Percentiles rank a stretch among this genome's conserved stretches.
Conservation (phyloP, 768 basidiomycete species). For the Auricularia cornea region DNA sequence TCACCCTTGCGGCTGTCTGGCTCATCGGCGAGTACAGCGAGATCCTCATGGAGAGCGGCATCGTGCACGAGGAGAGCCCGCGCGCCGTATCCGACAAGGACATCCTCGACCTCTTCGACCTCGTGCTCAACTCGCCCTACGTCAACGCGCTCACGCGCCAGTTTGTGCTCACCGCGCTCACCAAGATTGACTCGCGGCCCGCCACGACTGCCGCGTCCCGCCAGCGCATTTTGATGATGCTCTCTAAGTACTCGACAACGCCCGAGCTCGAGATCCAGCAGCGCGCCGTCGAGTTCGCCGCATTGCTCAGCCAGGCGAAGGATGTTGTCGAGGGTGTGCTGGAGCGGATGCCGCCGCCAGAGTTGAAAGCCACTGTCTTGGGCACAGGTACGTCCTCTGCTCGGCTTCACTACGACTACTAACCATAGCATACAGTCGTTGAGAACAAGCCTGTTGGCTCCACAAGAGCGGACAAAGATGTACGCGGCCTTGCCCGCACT, state of each 20-base stretch:
- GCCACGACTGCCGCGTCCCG: conserved; percentile 61
- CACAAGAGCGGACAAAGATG: conserved; percentile 68
- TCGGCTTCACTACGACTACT: conserved; percentile 5
- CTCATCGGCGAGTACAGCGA: conserved; percentile 96
- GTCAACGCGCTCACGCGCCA: conserved; percentile 85
- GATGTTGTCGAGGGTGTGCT: conserved; percentile 76
- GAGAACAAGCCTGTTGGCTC: conserved; percentile 96
- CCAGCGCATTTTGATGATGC: conserved; percentile 66
- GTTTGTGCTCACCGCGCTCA: conserved; percentile 82
- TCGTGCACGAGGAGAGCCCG: conserved; percentile 68
- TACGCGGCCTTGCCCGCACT: conserved; percentile 20
- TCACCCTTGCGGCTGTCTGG: conserved; percentile 92
- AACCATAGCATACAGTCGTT: conserved; percentile 49
- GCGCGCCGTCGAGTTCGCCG: conserved; percentile 90
- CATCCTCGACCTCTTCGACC: conserved; percentile 76
- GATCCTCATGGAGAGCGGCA: conserved; percentile 74
- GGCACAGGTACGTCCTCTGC: conserved; percentile 58
- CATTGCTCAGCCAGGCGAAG: conserved; percentile 48
- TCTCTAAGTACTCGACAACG: conserved; percentile 77
- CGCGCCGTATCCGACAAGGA: conserved; percentile 65
- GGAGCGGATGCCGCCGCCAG: conserved; percentile 98
- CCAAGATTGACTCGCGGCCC: conserved; percentile 80
- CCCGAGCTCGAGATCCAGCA: conserved; percentile 94
- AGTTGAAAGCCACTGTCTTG: conserved; percentile 94
- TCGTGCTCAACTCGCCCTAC: conserved; percentile 88